A percentile compares a stretch with the other conserved stretches of the same genome.
phyloP scores from a whole-genome alignment of 2,329 filamentous ascomycete species.

The Pestalotiopsis sp. region DNA sequence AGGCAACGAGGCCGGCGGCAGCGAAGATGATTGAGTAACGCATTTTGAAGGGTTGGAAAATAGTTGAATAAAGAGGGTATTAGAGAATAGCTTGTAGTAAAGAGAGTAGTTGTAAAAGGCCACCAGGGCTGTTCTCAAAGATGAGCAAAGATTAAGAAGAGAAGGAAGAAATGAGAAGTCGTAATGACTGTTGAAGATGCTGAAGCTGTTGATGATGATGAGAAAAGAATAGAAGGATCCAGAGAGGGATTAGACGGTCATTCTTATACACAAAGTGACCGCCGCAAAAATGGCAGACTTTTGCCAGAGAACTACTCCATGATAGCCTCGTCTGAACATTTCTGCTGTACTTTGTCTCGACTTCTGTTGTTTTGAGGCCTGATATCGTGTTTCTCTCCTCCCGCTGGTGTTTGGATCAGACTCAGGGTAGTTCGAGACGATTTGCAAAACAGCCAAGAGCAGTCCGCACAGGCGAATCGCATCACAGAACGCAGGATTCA shows the following conservation, averaged over 20 bases:
- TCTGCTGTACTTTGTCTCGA: not conserved
- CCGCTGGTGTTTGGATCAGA: slow-evolving; percentile 1
- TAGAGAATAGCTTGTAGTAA: slow-evolving; percentile 2
- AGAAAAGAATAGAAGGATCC: not conserved
- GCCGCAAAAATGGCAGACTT: not conserved
- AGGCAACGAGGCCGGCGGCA: slow-evolving; percentile 26
- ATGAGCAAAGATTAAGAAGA: slow-evolving; percentile 11
- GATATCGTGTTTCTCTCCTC: not conserved
- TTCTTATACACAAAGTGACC: slow-evolving; percentile 6
- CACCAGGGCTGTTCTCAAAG: slow-evolving; percentile 27
- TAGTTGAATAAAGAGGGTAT: slow-evolving; percentile 7
- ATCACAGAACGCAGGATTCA: not conserved
- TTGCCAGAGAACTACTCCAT: not conserved
- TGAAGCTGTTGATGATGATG: slow-evolving; percentile 11
- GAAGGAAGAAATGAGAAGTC: slow-evolving; percentile 13
- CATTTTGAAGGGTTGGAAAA: slow-evolving; percentile 23
- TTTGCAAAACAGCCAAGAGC: slow-evolving; percentile 11
- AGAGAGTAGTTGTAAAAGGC: slow-evolving; percentile 16
- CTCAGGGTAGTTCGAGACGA: slow-evolving; percentile 3
- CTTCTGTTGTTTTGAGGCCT: not conserved
- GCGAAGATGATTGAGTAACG: slow-evolving; percentile 26
- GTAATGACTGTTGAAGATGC: slow-evolving; percentile 9
- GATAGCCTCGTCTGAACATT: slow-evolving; percentile 9
- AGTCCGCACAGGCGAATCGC: slow-evolving; percentile 8
- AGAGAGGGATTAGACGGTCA: not conserved